Percentiles rank a stretch among this genome's conserved stretches.
Evolutionary conservation across 1,284 basidiomycete genomes (phyloP).

Genomic region (Sanghuangporus weigelae): DNA sequence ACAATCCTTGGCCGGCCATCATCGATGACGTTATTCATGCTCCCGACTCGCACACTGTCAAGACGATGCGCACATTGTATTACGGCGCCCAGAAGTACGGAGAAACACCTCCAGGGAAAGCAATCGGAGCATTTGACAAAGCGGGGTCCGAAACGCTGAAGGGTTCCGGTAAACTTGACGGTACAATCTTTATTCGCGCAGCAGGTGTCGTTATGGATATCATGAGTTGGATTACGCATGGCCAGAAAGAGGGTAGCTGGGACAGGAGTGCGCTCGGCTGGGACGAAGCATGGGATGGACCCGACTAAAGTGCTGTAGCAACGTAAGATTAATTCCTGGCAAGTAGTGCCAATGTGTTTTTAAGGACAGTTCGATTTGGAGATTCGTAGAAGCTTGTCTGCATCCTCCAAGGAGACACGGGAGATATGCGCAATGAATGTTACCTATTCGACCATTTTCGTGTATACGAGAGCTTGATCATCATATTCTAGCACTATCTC

Average conservation of each 20-base stretch:
- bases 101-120: constrained; percentile 34
- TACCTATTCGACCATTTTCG: too few species aligned
- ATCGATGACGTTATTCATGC: constrained; percentile 49
- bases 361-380: too few species aligned
- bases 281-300: constrained; percentile 57
- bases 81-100: constrained; percentile 49
- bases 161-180: constrained; percentile 48
- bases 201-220: constrained; percentile 58
- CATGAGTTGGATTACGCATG: constrained; percentile 58
- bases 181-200: constrained; percentile 56
- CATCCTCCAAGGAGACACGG: too few species aligned
- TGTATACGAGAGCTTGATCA: too few species aligned
- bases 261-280: constrained; percentile 61
- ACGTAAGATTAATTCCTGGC: not conserved
- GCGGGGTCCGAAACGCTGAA: constrained; percentile 28
- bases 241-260: constrained; percentile 47
- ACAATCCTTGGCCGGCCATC: constrained; percentile 57
- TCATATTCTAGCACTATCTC: not conserved
- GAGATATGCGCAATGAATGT: too few species aligned
- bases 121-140: constrained; percentile 38
- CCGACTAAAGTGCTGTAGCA: not conserved
- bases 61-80: constrained; percentile 52
- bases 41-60: constrained; percentile 57
- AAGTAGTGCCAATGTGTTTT: not conserved
- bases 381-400: too few species aligned